phyloP scores from a whole-genome alignment of 768 basidiomycete genomes.

The Mrakia frigida region DNA sequence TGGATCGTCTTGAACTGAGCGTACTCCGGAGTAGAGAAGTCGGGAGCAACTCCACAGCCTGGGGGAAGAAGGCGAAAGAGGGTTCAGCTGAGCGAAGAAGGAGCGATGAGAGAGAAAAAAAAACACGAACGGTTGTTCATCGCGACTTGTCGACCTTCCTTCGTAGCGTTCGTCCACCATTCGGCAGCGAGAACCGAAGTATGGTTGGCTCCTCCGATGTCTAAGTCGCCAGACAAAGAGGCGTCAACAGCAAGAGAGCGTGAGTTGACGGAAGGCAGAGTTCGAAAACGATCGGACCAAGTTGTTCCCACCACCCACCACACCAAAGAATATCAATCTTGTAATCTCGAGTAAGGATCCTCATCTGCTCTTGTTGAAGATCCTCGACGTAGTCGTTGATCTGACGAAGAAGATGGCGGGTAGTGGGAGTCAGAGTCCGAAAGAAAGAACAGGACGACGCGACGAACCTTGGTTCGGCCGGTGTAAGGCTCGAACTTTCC shows the following conservation, averaged over 20 bases:
- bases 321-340: slow-evolving; percentile 54
- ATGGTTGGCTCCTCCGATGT: slow-evolving; percentile 48
- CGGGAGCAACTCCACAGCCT: slow-evolving; percentile 54
- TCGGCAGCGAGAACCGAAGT: slow-evolving; percentile 50
- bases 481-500: slow-evolving; percentile 55
- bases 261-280: neutral
- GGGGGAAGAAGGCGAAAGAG: neutral
- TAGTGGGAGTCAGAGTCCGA: neutral
- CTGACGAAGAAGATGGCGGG: neutral
- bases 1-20: slow-evolving; percentile 50
- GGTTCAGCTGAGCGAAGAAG: slow-evolving; percentile 19
- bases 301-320: slow-evolving; percentile 38
- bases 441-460: neutral
- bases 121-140: slow-evolving; percentile 48
- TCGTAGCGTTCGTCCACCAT: slow-evolving; percentile 49
- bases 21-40: slow-evolving; percentile 59
- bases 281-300: neutral
- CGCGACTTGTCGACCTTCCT: slow-evolving; percentile 50
- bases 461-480: slow-evolving; percentile 49
- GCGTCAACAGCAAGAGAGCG: neutral
- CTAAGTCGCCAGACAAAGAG: slow-evolving; percentile 39
- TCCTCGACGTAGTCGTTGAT: slow-evolving; percentile 52
- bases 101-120: no score
- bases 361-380: slow-evolving; percentile 54
- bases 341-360: slow-evolving; percentile 50